These are phyloP conservation scores for Torulaspora indica DNA, from an alignment of 805 yeast genomes.

Conservation along the genomic window DNA sequence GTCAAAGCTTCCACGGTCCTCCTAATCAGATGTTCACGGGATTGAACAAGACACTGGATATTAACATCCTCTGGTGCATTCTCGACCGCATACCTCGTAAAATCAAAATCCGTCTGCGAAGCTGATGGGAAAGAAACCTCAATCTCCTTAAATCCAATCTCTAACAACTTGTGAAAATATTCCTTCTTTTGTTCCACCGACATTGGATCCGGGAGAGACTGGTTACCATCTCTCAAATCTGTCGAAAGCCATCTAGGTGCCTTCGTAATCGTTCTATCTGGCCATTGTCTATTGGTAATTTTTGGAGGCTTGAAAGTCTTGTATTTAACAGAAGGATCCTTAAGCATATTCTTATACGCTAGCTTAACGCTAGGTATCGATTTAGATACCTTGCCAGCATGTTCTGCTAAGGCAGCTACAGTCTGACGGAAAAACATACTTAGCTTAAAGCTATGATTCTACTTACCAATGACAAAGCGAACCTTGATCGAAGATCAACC, in stretches of 20 bases:
- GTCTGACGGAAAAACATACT: conserved; percentile 17
- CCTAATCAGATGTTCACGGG: conserved; percentile 68
- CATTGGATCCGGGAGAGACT: conserved; percentile 80
- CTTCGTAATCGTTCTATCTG: conserved; percentile 55
- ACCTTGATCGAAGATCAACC: too few species aligned
- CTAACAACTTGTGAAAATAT: conserved; percentile 66
- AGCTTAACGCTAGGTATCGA: conserved; percentile 33
- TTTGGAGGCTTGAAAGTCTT: conserved; percentile 50
- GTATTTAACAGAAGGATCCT: conserved; percentile 64
- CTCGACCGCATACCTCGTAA: conserved; percentile 74
- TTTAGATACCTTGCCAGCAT: conserved; percentile 19
- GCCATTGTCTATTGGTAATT: conserved; percentile 67
- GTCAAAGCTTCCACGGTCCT: conserved; percentile 68
- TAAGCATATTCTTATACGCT: conserved; percentile 52
- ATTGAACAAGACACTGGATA: conserved; percentile 70
- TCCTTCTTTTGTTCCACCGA: conserved; percentile 66
- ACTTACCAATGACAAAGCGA: too few species aligned
- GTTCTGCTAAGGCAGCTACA: conserved; percentile 19
- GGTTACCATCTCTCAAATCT: conserved; percentile 78
- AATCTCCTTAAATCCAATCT: conserved; percentile 74
- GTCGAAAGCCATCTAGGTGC: conserved; percentile 81
- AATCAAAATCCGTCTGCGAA: conserved; percentile 77
- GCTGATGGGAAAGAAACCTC: conserved; percentile 81
- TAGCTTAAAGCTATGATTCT: too few species aligned
- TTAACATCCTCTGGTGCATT: conserved; percentile 71